phyloP scores from a whole-genome alignment of 805 yeast genomes.

The Saccharomycopsis oosterbeekiorum region DNA sequence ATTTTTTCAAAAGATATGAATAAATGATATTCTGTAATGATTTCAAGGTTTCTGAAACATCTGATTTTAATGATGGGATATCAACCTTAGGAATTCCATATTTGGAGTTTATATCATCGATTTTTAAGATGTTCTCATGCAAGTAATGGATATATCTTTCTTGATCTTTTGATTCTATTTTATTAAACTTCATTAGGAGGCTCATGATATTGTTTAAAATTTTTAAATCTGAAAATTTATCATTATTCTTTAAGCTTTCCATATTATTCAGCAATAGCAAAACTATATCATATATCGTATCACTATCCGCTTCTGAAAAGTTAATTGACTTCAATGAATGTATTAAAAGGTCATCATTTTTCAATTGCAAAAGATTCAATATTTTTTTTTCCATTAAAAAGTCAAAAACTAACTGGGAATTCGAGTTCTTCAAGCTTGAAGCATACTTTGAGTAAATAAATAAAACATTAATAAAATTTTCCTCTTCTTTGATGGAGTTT shows the following conservation, averaged over 20 bases:
- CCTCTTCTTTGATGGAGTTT: conserved; percentile 1
- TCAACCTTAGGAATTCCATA: neutral
- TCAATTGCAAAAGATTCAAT: neutral
- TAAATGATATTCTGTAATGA: neutral
- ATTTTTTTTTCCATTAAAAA: neutral
- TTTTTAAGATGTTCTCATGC: neutral
- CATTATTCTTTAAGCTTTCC: neutral
- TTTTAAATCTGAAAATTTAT: neutral
- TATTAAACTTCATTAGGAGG: neutral
- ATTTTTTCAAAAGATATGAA: neutral
- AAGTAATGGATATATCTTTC: neutral
- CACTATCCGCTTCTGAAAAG: neutral
- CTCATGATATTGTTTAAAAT: neutral
- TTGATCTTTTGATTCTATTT: neutral
- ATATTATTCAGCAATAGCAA: neutral
- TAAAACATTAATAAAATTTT: neutral
- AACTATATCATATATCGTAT: neutral
- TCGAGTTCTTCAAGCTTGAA: neutral
- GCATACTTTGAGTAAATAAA: neutral
- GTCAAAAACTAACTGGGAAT: neutral
- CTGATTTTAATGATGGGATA: neutral
- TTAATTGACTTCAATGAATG: neutral
- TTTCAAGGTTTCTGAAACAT: neutral
- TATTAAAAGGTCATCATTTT: neutral
- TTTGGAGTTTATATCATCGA: neutral